These are phyloP conservation scores for Microstegium vimineum DNA, from an alignment of 176 grass and related monocot species.

Conservation along the genomic window DNA sequence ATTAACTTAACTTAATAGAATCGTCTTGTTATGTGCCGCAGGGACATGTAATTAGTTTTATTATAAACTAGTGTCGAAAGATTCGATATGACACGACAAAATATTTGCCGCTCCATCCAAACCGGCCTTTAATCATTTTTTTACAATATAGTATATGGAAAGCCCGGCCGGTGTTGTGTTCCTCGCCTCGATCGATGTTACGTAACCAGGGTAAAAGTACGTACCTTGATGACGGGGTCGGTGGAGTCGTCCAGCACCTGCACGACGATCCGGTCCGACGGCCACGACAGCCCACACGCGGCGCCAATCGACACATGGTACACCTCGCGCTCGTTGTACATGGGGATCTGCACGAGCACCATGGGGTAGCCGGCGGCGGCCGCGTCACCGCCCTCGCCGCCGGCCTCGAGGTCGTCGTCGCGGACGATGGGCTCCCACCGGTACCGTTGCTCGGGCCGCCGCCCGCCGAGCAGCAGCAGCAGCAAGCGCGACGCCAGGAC, in stretches of 20 bases:
- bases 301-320: constrained; percentile 70
- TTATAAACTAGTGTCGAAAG: too few species aligned
- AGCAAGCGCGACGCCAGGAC: constrained; percentile 43
- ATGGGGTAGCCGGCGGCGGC: constrained; percentile 43
- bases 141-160: too few species aligned
- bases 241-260: constrained; percentile 92
- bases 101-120: too few species aligned
- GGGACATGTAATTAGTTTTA: too few species aligned
- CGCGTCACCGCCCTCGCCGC: constrained; percentile 13
- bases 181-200: too few species aligned
- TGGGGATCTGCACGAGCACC: constrained; percentile 92
- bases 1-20: too few species aligned
- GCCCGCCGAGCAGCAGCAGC: constrained; percentile 14
- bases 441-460: constrained; percentile 40
- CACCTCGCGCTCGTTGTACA: constrained; percentile 94
- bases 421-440: constrained; percentile 46
- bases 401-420: constrained; percentile 43
- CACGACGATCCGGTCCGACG: constrained; percentile 65
- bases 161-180: neutral
- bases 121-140: too few species aligned
- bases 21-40: too few species aligned
- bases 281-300: constrained; percentile 59
- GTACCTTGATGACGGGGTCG: constrained; percentile 63
- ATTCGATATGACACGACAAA: too few species aligned
- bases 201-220: too few species aligned